phyloP scores from a whole-genome alignment of 345 rosid genomes.

The Gossypium mustelinum region DNA sequence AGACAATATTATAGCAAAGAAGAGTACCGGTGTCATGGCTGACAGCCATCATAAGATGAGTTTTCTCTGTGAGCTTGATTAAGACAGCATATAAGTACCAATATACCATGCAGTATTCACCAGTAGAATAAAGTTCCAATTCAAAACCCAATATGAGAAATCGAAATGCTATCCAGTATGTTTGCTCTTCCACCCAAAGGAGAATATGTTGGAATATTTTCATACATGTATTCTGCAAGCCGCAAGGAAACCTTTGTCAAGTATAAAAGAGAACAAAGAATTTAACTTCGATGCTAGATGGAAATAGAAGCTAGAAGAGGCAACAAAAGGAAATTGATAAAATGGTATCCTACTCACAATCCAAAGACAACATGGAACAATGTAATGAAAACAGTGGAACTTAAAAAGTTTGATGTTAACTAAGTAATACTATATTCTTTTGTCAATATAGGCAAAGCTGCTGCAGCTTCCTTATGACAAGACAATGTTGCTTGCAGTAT shows the following conservation, averaged over 20 bases:
- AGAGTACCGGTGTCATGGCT: slow-evolving; percentile 25
- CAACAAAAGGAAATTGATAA: not conserved
- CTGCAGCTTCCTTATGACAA: not conserved
- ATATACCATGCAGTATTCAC: slow-evolving; percentile 93
- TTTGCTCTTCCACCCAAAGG: slow-evolving; percentile 89
- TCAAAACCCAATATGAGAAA: slow-evolving; percentile 90
- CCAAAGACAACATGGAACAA: not conserved
- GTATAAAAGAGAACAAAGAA: not conserved
- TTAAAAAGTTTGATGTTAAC: not conserved
- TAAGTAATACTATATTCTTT: not conserved
- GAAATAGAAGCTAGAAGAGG: not conserved
- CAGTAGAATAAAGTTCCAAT: slow-evolving; percentile 80
- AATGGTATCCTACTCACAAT: not conserved
- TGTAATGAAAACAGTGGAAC: not conserved
- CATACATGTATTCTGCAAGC: slow-evolving; percentile 52
- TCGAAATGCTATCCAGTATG: slow-evolving; percentile 87
- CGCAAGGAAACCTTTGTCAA: slow-evolving; percentile 11
- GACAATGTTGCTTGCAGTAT: not conserved
- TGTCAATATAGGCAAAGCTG: not conserved
- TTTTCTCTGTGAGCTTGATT: slow-evolving; percentile 79
- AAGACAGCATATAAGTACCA: slow-evolving; percentile 76
- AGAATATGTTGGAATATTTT: slow-evolving; percentile 59
- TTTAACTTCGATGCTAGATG: not conserved
- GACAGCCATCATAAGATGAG: slow-evolving; percentile 52
- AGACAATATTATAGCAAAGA: slow-evolving; percentile 13